Conservation (phyloP, 371 early-diverging fungal genomes). For the Zopfochytrium polystomum region DNA sequence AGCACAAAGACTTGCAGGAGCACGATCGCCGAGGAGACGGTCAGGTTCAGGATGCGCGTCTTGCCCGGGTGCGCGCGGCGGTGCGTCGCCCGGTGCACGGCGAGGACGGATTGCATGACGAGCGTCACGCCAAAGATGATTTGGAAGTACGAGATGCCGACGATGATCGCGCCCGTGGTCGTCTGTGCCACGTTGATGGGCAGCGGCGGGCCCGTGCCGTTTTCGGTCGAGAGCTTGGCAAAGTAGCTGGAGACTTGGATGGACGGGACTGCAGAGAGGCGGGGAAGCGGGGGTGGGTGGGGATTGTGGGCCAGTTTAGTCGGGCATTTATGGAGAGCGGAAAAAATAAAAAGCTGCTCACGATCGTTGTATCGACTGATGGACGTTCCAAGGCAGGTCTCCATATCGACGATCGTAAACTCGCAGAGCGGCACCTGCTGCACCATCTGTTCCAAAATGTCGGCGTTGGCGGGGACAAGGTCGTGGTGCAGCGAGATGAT, state of each 20-base stretch:
- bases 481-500: conserved; percentile 1
- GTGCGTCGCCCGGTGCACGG: neutral
- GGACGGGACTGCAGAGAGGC: too few species aligned
- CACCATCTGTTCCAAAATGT: neutral
- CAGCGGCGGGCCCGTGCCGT: neutral
- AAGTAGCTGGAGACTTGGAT: too few species aligned
- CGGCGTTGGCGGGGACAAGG: neutral
- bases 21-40: neutral
- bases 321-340: neutral
- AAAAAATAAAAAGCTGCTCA: neutral
- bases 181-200: neutral
- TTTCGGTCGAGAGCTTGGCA: too few species aligned
- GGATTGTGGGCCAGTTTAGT: too few species aligned
- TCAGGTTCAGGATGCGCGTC: neutral
- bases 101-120: neutral
- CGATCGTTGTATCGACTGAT: neutral
- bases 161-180: neutral
- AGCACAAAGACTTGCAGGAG: neutral
- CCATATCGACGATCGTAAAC: neutral
- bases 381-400: neutral
- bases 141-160: neutral
- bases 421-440: too few species aligned
- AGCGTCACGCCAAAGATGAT: neutral
- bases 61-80: neutral
- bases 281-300: too few species aligned